phyloP scores from a whole-genome alignment of 495 filamentous ascomycete genomes.

The Talaromyces stipitatus region DNA sequence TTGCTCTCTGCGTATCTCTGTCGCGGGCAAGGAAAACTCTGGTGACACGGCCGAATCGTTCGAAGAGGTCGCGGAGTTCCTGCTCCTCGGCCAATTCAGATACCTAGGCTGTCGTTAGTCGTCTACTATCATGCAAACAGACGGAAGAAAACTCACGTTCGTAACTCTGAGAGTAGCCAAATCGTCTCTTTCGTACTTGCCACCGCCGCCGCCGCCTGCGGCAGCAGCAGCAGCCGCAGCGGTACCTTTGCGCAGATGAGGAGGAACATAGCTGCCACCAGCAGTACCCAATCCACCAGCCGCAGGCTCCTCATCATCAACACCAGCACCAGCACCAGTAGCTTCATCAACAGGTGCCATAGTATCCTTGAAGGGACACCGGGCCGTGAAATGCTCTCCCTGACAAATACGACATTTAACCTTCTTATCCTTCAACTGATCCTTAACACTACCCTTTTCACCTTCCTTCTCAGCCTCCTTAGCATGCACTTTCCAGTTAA shows the following conservation, averaged over 20 bases:
- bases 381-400: constrained; percentile 96
- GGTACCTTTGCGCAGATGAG: constrained; percentile 71
- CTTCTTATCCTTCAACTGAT: constrained; percentile 95
- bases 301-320: constrained; percentile 41
- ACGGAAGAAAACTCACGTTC: constrained; percentile 63
- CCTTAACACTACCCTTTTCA: constrained; percentile 71
- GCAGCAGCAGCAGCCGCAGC: constrained; percentile 31
- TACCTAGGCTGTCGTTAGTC: constrained; percentile 48
- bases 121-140: constrained; percentile 6
- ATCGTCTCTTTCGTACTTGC: constrained; percentile 94
- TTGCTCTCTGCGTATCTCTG: constrained; percentile 85
- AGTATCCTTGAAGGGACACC: constrained; percentile 83
- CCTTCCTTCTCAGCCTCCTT: constrained; percentile 73
- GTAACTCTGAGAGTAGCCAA: constrained; percentile 92
- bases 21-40: constrained; percentile 97
- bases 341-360: constrained; percentile 67
- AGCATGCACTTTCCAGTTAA: constrained; percentile 83
- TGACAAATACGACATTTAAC: constrained; percentile 99
- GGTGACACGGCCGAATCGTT: constrained; percentile 91
- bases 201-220: constrained; percentile 69
- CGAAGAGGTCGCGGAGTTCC: constrained; percentile 95
- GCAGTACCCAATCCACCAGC: constrained; percentile 58
- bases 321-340: constrained; percentile 43
- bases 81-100: constrained; percentile 94
- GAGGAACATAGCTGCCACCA: constrained; percentile 79